Evolutionary conservation across 177 flowering plant genomes (phyloP).

Genomic region (Vitis hybrid): DNA sequence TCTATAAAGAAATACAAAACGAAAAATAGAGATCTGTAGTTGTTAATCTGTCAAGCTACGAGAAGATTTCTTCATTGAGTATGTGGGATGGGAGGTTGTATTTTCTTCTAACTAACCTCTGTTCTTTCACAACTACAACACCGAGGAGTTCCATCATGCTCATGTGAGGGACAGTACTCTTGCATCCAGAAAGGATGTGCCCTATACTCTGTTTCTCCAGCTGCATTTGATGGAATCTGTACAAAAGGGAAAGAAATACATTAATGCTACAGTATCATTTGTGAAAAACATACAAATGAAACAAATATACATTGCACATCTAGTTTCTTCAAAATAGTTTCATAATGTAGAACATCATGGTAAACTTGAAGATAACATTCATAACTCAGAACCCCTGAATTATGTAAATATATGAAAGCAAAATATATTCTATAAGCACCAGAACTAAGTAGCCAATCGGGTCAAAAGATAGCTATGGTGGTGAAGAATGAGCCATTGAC

Average conservation of each 20-base stretch:
- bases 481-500: too few relatives aligned
- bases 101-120: conserved; percentile 58
- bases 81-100: too few relatives aligned
- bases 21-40: neutral
- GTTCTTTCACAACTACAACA: conserved; percentile 98
- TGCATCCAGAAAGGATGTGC: conserved; percentile 94
- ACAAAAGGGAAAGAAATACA: neutral
- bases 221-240: conserved; percentile 87
- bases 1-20: neutral
- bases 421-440: too few relatives aligned
- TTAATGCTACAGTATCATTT: neutral
- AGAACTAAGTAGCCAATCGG: too few relatives aligned
- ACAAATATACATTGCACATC: neutral
- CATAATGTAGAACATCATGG: neutral
- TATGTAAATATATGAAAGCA: too few relatives aligned
- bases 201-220: conserved; percentile 85
- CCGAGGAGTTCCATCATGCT: conserved; percentile 83
- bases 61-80: neutral
- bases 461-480: too few relatives aligned
- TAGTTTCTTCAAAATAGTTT: neutral
- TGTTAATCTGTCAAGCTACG: too few relatives aligned
- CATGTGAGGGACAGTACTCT: conserved; percentile 92
- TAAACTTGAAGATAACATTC: neutral
- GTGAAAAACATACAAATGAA: neutral
- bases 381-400: neutral